phyloP scores from a whole-genome alignment of 495 filamentous ascomycete species.

The Friedmanniomyces simplex region DNA sequence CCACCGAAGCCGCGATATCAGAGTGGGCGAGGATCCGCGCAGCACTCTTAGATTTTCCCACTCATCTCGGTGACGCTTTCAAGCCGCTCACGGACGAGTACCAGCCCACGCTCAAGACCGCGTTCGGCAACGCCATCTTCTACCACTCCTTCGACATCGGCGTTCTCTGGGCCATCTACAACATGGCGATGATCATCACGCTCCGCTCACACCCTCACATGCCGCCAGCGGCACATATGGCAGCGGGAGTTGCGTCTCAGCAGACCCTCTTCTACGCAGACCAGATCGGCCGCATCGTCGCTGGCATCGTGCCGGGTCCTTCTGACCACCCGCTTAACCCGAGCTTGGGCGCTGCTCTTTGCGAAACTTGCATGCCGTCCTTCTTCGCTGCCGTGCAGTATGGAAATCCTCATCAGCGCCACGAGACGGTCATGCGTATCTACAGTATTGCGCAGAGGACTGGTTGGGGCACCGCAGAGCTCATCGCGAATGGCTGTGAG shows the following conservation, averaged over 20 bases:
- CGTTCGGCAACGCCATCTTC: constrained; percentile 73
- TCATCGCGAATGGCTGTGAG: constrained; percentile 77
- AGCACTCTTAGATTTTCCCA: constrained; percentile 56
- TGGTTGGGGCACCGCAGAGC: constrained; percentile 71
- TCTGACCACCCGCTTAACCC: constrained; percentile 54
- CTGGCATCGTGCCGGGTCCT: constrained; percentile 60
- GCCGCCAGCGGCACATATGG: constrained; percentile 84
- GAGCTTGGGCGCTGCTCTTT: constrained; percentile 66
- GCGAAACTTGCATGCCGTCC: constrained; percentile 65
- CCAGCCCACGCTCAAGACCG: constrained; percentile 49
- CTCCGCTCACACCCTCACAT: constrained; percentile 73
- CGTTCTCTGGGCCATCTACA: constrained; percentile 73
- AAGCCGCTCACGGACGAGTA: constrained; percentile 66
- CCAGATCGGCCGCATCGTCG: constrained; percentile 68
- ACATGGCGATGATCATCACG: constrained; percentile 68
- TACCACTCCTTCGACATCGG: constrained; percentile 81
- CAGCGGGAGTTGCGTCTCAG: constrained; percentile 59
- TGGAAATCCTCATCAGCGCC: constrained; percentile 56
- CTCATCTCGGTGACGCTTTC: constrained; percentile 64
- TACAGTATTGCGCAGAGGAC: constrained; percentile 67
- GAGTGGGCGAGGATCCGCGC: constrained; percentile 70
- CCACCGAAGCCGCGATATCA: constrained; percentile 55
- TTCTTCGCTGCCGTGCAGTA: constrained; percentile 86
- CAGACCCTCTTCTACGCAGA: constrained; percentile 60
- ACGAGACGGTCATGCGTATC: constrained; percentile 63